Conservation (phyloP, 2,329 filamentous ascomycete genomes). For the Claviceps arundinis region DNA sequence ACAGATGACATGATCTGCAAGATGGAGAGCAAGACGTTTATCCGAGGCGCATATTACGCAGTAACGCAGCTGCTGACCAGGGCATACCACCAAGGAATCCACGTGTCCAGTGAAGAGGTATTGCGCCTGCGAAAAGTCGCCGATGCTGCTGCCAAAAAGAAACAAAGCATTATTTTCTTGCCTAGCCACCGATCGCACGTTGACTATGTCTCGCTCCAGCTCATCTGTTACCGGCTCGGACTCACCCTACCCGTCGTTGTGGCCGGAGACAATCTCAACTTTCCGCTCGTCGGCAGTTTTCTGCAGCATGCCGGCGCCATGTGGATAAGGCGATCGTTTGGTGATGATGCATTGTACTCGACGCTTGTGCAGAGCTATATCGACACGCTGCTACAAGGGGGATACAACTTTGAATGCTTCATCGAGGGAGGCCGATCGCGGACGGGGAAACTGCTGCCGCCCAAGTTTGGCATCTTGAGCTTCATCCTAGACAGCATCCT, state of each 20-base stretch:
- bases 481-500: constrained; percentile 86
- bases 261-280: constrained; percentile 90
- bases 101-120: constrained; percentile 91
- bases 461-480: constrained; percentile 88
- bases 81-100: constrained; percentile 93
- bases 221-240: constrained; percentile 90
- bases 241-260: constrained; percentile 84
- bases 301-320: constrained; percentile 93
- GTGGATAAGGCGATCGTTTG: constrained; percentile 90
- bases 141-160: constrained; percentile 67
- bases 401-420: constrained; percentile 94
- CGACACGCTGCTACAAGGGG: constrained; percentile 77
- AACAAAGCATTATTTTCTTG: constrained; percentile 90
- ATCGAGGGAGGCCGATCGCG: constrained; percentile 89
- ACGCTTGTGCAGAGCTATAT: constrained; percentile 95
- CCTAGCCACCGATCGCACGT: constrained; percentile 92
- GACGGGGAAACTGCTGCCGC: constrained; percentile 84
- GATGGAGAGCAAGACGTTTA: constrained; percentile 89
- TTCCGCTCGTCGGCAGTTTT: constrained; percentile 79
- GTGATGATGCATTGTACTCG: constrained; percentile 78
- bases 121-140: constrained; percentile 70
- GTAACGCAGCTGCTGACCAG: constrained; percentile 76
- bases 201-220: constrained; percentile 86
- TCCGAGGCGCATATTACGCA: constrained; percentile 82
- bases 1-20: constrained; percentile 98